Conservation (phyloP, 257 asterid genomes). For the Solanum boliviense region DNA sequence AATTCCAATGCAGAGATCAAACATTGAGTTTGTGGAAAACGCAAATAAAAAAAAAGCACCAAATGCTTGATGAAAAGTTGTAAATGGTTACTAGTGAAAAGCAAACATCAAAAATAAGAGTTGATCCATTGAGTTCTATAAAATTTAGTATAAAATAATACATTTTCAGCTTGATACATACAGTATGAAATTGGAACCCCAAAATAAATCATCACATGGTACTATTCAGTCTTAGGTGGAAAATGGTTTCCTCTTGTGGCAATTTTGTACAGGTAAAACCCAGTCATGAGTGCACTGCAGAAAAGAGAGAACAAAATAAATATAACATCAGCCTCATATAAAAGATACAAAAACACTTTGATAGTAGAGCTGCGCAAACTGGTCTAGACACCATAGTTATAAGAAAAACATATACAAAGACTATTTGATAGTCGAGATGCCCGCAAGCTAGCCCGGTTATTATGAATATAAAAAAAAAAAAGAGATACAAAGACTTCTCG, state of each 20-base stretch:
- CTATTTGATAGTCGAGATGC: neutral
- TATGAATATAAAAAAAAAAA: neutral
- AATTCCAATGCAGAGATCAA: neutral
- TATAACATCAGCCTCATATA: neutral
- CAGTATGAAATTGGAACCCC: neutral
- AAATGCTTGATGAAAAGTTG: neutral
- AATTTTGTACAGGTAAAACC: conserved; percentile 65
- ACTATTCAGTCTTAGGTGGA: conserved; percentile 52
- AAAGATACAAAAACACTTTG: neutral
- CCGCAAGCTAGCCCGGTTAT: neutral
- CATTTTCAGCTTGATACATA: neutral
- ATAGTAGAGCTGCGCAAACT: neutral
- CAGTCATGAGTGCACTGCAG: conserved; percentile 65
- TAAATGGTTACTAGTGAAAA: neutral
- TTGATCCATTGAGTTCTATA: neutral
- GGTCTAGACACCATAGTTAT: fast-evolving
- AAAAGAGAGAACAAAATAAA: neutral
- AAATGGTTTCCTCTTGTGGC: conserved; percentile 76
- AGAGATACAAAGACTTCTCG: neutral
- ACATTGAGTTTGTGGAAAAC: neutral
- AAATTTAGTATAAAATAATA: neutral
- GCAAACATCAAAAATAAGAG: neutral
- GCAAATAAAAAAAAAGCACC: neutral
- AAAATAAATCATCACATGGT: neutral
- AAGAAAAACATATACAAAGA: neutral